phyloP scores from a whole-genome alignment of 768 basidiomycete species.

The Trametes villosa region DNA sequence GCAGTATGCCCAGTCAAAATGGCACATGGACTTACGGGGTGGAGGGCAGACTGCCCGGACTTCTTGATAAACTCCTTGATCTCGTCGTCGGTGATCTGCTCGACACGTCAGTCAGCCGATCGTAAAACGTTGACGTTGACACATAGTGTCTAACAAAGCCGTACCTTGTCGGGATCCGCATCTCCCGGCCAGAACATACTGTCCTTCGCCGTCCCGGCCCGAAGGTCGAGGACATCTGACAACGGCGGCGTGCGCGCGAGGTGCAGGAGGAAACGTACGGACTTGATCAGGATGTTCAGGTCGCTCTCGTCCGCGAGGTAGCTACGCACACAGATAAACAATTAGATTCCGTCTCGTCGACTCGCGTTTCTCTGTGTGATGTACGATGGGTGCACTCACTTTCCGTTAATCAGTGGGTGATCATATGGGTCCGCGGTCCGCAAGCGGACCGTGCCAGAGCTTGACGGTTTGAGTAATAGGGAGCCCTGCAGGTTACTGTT shows the following conservation, averaged over 20 bases:
- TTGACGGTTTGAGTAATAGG: slow-evolving; percentile 15
- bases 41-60: slow-evolving; percentile 13
- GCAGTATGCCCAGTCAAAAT: neutral
- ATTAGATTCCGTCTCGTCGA: too few species aligned
- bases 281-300: slow-evolving; percentile 12
- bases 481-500: neutral
- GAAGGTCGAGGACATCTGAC: slow-evolving; percentile 8
- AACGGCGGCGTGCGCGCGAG: slow-evolving; percentile 20
- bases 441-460: slow-evolving; percentile 26
- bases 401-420: slow-evolving; percentile 32
- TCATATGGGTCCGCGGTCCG: slow-evolving; percentile 28
- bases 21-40: slow-evolving; percentile 25
- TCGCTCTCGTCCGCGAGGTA: slow-evolving; percentile 22
- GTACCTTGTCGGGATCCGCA: slow-evolving; percentile 19
- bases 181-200: slow-evolving; percentile 23
- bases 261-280: slow-evolving; percentile 9
- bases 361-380: neutral
- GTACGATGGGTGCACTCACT: slow-evolving; percentile 23
- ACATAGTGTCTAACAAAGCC: neutral
- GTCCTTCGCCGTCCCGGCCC: neutral
- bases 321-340: slow-evolving; percentile 10
- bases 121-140: neutral
- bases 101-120: neutral
- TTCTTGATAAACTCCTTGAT: slow-evolving; percentile 10
- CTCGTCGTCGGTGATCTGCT: slow-evolving; percentile 16